Percentiles rank a stretch among this genome's conserved stretches.
Evolutionary conservation across 1,284 basidiomycete species (phyloP).

Genomic region (Sporisorium exsertum): DNA sequence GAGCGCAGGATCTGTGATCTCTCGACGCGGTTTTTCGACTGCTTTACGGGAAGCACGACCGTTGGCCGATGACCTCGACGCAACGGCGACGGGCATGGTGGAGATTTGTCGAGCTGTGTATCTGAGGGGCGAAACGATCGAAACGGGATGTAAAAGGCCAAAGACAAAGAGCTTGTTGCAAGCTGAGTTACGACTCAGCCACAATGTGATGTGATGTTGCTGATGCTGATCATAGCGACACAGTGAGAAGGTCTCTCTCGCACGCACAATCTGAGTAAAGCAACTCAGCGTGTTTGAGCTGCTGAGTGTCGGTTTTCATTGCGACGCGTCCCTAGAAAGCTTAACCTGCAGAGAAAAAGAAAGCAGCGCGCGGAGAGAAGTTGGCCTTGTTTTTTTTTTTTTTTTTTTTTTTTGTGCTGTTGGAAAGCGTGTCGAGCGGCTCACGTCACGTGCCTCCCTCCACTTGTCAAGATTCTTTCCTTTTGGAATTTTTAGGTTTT

Average conservation of each 20-base stretch:
- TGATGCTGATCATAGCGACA: slow-evolving; percentile 2
- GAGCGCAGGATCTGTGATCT: slow-evolving; percentile 31
- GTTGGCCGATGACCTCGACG: slow-evolving; percentile 36
- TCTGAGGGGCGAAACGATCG: background rate
- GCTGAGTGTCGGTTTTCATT: background rate
- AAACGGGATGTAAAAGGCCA: background rate
- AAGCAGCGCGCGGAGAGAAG: too few relatives aligned
- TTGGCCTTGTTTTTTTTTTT: background rate
- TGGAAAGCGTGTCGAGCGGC: slow-evolving; percentile 25
- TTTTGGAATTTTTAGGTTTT: slow-evolving; percentile 18
- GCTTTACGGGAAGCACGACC: slow-evolving; percentile 19
- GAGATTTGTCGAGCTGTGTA: background rate
- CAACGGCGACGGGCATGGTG: slow-evolving; percentile 46
- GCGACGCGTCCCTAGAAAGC: background rate
- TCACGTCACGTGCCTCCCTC: slow-evolving; percentile 47
- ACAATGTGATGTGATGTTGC: background rate
- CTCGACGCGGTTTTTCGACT: slow-evolving; percentile 28
- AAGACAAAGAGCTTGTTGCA: background rate
- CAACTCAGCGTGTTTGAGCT: background rate
- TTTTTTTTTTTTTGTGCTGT: too few relatives aligned
- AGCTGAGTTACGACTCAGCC: background rate
- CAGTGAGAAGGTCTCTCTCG: background rate
- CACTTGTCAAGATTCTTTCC: slow-evolving; percentile 19
- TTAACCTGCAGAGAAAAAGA: background rate
- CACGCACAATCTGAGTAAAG: background rate